A percentile compares a stretch with the other conserved stretches of the same genome.
phyloP scores from a whole-genome alignment of 495 filamentous ascomycete species.

The Podospora bellae-mahoneyi region DNA sequence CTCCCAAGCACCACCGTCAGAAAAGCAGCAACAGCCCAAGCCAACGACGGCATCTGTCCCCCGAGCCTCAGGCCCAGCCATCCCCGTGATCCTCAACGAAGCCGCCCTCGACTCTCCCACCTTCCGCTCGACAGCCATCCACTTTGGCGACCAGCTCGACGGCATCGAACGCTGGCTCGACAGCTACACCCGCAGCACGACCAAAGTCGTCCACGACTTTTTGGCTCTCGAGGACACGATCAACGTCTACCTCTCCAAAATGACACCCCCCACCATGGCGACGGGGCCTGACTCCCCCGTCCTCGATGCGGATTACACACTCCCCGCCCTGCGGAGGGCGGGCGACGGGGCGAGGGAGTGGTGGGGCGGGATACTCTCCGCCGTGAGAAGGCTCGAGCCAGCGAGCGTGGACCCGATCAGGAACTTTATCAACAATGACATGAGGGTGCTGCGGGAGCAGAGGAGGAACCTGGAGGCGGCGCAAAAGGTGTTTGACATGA shows the following conservation, averaged over 20 bases:
- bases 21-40: slow-evolving; percentile 9
- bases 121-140: slow-evolving; percentile 81
- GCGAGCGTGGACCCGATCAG: slow-evolving; percentile 78
- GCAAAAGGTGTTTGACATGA: slow-evolving; percentile 77
- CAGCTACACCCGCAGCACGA: slow-evolving; percentile 71
- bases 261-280: slow-evolving; percentile 68
- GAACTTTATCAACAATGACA: slow-evolving; percentile 68
- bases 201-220: slow-evolving; percentile 73
- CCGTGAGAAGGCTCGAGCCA: slow-evolving; percentile 69
- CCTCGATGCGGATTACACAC: slow-evolving; percentile 92
- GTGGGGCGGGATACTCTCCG: slow-evolving; percentile 71
- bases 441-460: slow-evolving; percentile 61
- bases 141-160: slow-evolving; percentile 92
- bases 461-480: slow-evolving; percentile 69
- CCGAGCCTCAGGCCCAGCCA: slow-evolving; percentile 33
- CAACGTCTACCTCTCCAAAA: slow-evolving; percentile 67
- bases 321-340: slow-evolving; percentile 77
- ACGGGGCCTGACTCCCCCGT: slow-evolving; percentile 65
- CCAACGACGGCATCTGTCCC: not conserved
- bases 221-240: slow-evolving; percentile 65
- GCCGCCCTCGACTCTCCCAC: slow-evolving; percentile 93
- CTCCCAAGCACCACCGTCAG: not conserved
- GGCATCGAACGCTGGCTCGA: slow-evolving; percentile 92
- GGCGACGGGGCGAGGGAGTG: slow-evolving; percentile 81
- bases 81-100: slow-evolving; percentile 88